Evolutionary conservation across 768 basidiomycete genomes (phyloP), one percentile per base, ranked within the genome.

Genomic region (Pisolithus albus): DNA sequence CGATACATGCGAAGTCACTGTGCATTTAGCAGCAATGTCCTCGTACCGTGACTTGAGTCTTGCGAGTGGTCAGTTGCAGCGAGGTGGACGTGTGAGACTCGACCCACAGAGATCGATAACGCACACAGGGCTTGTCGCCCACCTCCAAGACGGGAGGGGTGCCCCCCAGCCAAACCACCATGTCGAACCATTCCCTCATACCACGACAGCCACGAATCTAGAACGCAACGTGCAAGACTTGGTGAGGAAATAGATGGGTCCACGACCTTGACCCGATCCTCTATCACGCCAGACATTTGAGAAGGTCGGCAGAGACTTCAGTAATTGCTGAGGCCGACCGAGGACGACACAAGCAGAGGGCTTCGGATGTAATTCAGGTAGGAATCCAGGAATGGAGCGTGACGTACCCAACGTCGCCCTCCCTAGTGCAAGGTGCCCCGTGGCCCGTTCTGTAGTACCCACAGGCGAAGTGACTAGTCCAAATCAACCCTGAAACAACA

Each of bases 201-300:
- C 8, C 41, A 15, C 5, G 10, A 34, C 41, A 21, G 38, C 11
- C 7, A 26, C 26, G 5, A 21, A 24, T 47, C 15, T 21, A 45
- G 39, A 10, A 6, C 10, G 5, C 3, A 34, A 66, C 79, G 50
- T 61, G 82, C 84, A 73, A 16, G 85, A 84, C 70, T 93, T 92
- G 3, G 90, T 92, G 7, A 71, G 63, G 52, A 92, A 85, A 58
- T 77, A 84, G 2, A 86, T 79, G n/a, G n/a, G n/a, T n/a, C n/a
- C n/a, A n/a, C n/a, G n/a, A n/a, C n/a, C n/a, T n/a, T n/a, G n/a
- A n/a, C n/a, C n/a, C n/a, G n/a, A n/a, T n/a, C n/a, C n/a, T n/a
- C n/a, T n/a, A n/a, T n/a, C n/a, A n/a, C n/a, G n/a, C n/a, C n/a
- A n/a, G n/a, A n/a, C 81, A 51, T 76, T 80, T 11, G 58, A 54